These are phyloP conservation scores for Metschnikowia picachoensis DNA, from an alignment of 805 yeast species.

Conservation along the genomic window DNA sequence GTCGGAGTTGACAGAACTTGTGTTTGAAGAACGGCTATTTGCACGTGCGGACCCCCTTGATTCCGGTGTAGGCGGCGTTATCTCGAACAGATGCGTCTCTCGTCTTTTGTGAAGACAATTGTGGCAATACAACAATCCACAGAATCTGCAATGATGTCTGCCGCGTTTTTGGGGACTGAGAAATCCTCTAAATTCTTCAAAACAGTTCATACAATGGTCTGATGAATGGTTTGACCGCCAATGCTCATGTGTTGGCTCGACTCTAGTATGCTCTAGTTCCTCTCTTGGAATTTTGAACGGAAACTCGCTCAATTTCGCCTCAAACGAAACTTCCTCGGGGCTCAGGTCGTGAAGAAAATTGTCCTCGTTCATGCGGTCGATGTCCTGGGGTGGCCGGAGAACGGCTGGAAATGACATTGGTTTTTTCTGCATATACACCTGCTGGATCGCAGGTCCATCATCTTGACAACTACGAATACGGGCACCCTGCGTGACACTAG, in stretches of 20 bases:
- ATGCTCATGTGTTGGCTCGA: constrained; percentile 49
- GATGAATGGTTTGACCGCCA: constrained; percentile 47
- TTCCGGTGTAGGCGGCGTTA: constrained; percentile 6
- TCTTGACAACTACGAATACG: constrained; percentile 3
- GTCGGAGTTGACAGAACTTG: constrained; percentile 3
- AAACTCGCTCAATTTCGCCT: constrained; percentile 7
- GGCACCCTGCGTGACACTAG: not conserved
- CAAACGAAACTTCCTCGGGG: constrained; percentile 9
- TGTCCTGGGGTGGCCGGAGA: constrained; percentile 36
- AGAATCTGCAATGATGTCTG: constrained; percentile 19
- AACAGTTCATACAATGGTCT: constrained; percentile 42
- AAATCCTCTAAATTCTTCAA: constrained; percentile 29
- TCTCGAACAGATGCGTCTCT: constrained; percentile 12
- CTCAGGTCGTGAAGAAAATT: constrained; percentile 11
- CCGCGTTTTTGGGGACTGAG: constrained; percentile 24
- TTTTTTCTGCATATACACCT: constrained; percentile 45
- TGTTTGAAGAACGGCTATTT: constrained; percentile 10
- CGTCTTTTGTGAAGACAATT: constrained; percentile 24
- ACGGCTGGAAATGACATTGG: constrained; percentile 53
- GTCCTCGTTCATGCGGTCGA: constrained; percentile 9
- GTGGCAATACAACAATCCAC: constrained; percentile 16
- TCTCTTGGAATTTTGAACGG: constrained; percentile 14
- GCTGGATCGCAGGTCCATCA: constrained; percentile 22
- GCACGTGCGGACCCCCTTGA: constrained; percentile 3
- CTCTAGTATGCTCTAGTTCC: not conserved